phyloP scores from a whole-genome alignment of 257 asterid species.

The Apocynum venetum region DNA sequence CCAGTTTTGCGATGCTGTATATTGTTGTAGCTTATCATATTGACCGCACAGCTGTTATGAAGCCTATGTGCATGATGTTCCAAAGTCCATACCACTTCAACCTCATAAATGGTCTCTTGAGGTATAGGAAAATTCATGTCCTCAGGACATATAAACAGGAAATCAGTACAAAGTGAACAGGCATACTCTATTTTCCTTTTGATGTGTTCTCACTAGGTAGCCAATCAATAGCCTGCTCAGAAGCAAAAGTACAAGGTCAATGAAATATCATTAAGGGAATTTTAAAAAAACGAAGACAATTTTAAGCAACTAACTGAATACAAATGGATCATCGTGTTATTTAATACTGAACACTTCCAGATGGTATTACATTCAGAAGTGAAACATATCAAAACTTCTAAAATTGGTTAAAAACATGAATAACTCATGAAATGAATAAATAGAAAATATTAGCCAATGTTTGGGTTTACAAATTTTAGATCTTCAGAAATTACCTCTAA shows the following conservation, averaged over 20 bases:
- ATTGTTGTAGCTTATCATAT: neutral
- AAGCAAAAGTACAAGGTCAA: neutral
- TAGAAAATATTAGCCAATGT: neutral
- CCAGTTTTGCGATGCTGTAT: neutral
- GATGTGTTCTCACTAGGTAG: neutral
- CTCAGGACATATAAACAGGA: neutral
- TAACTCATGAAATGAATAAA: neutral
- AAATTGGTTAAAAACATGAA: neutral
- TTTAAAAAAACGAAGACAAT: neutral
- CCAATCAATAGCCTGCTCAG: slow-evolving; percentile 6
- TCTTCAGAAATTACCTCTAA: too few relatives aligned
- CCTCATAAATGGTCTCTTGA: neutral
- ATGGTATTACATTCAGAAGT: neutral
- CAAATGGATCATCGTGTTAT: neutral
- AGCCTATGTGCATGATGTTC: neutral
- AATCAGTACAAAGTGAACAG: neutral
- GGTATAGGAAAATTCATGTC: neutral
- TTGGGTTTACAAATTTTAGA: too few relatives aligned
- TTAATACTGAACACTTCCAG: neutral
- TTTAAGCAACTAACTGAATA: neutral
- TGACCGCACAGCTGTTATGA: neutral
- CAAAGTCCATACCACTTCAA: neutral
- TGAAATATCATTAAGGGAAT: neutral
- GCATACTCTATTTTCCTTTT: neutral
- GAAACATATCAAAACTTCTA: neutral